A percentile compares a stretch with the other conserved stretches of the same genome.
Evolutionary conservation across 164 flowering plant species (phyloP).

Genomic region (Annona squamosa): DNA sequence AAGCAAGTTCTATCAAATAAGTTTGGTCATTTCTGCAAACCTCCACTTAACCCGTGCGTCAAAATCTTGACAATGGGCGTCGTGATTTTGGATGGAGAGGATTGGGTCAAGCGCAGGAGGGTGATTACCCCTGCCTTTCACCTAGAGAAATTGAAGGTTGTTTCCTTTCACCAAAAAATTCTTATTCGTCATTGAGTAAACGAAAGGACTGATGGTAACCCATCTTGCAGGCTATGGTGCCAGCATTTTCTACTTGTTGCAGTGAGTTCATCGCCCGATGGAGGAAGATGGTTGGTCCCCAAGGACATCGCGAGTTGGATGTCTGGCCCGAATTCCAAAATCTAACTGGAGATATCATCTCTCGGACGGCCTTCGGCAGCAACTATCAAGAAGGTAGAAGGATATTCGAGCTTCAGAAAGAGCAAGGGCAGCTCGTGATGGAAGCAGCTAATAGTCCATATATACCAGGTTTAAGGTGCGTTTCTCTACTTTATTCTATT

Average conservation of each 20-base stretch:
- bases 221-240: slow-evolving; percentile 17
- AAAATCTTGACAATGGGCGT: slow-evolving; percentile 6
- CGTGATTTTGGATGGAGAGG: slow-evolving; percentile 5
- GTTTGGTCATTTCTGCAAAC: slow-evolving; percentile 3
- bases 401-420: slow-evolving; percentile 21
- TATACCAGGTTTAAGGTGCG: slow-evolving; percentile 35
- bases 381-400: slow-evolving; percentile 18
- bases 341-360: slow-evolving; percentile 15
- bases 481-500: neutral
- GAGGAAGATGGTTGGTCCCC: slow-evolving; percentile 8
- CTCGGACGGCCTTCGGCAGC: slow-evolving; percentile 20
- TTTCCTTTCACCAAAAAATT: neutral
- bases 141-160: slow-evolving; percentile 18
- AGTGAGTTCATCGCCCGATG: slow-evolving; percentile 15
- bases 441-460: slow-evolving; percentile 9
- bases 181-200: neutral
- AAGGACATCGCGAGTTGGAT: slow-evolving; percentile 18
- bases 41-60: slow-evolving; percentile 1
- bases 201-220: neutral
- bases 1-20: slow-evolving; percentile 9
- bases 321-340: slow-evolving; percentile 16
- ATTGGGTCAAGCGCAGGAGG: slow-evolving; percentile 11
- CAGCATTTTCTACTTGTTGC: slow-evolving; percentile 17
- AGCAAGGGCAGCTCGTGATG: slow-evolving; percentile 12
- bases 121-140: slow-evolving; percentile 13